Evolutionary conservation across 163 green algal genomes (phyloP).

Genomic region (Trebouxiophyceae sp.): DNA sequence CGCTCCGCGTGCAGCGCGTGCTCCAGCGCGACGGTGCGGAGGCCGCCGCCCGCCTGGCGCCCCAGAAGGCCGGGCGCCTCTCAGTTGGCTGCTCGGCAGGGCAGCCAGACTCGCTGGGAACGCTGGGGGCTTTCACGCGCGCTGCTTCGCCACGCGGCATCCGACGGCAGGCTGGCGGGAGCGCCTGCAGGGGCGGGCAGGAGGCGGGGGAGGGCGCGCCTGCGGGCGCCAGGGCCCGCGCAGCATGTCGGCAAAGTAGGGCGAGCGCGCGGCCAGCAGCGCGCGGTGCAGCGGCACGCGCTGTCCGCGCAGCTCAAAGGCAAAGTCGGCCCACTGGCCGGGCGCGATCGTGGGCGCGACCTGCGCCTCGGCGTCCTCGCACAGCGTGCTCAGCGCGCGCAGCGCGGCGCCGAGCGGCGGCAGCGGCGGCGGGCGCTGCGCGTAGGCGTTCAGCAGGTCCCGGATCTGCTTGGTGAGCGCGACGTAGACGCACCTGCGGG

Average conservation of each 20-base stretch:
- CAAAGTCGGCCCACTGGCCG: conserved; percentile 8
- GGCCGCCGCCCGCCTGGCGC: neutral
- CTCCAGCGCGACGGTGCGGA: neutral
- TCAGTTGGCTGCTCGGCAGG: too few species aligned
- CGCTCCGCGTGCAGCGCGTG: neutral
- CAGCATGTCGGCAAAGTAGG: too few species aligned
- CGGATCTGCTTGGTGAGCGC: conserved; percentile 14
- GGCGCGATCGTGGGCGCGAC: neutral
- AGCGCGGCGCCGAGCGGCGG: conserved; percentile 13
- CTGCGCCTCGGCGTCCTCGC: conserved; percentile 13
- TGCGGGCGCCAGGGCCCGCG: conserved; percentile 9
- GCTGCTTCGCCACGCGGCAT: too few species aligned
- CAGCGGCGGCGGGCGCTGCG: conserved; percentile 15
- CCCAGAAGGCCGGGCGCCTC: too few species aligned
- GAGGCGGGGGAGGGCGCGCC: too few species aligned
- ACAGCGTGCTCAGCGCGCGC: conserved; percentile 13
- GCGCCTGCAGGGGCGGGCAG: too few species aligned
- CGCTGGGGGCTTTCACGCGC: too few species aligned
- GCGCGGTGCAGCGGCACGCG: conserved; percentile 21
- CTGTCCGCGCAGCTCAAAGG: conserved; percentile 11
- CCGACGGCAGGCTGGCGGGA: too few species aligned
- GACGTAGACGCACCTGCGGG: conserved; percentile 25
- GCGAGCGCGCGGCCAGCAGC: too few species aligned
- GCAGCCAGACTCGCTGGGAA: too few species aligned
- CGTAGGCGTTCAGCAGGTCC: conserved; percentile 13